These are phyloP conservation scores for Mrakia blollopis DNA, from an alignment of 768 basidiomycete species.

Conservation along the genomic window DNA sequence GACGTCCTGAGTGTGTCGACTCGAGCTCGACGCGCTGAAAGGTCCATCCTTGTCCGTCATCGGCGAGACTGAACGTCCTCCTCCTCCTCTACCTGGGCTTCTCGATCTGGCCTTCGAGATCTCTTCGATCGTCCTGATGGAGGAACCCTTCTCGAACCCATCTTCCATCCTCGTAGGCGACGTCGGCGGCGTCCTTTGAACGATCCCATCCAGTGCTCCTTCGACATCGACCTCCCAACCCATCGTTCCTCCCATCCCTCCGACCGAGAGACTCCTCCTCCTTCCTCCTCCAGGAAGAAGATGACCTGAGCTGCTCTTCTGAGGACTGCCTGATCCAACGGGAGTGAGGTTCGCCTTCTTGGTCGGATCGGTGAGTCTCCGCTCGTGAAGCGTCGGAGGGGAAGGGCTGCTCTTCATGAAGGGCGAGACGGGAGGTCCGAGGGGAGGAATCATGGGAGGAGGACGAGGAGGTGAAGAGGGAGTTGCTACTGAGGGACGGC, in stretches of 20 bases:
- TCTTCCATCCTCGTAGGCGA: neutral
- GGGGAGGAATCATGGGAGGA: neutral
- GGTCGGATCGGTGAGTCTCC: neutral
- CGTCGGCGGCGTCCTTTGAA: neutral
- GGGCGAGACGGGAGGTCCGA: neutral
- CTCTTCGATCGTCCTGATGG: neutral
- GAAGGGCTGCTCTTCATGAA: neutral
- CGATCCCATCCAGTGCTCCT: slow-evolving; percentile 27
- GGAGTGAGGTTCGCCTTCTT: neutral
- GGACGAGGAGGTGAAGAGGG: neutral
- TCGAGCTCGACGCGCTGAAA: neutral
- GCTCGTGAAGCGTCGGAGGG: neutral
- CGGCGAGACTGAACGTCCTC: no score
- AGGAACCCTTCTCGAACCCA: neutral
- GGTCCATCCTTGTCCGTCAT: no score
- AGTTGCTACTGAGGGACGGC: neutral
- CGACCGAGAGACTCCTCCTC: slow-evolving; percentile 22
- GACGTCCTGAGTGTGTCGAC: neutral
- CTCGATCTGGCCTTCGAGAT: neutral
- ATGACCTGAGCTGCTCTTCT: neutral
- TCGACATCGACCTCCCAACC: slow-evolving; percentile 30
- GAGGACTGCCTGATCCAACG: neutral
- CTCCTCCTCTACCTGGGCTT: no score
- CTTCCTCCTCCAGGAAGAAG: neutral
- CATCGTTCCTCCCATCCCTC: neutral